Conservation (phyloP, 306 rosid genomes). For the Cucurbita argyrosperma region DNA sequence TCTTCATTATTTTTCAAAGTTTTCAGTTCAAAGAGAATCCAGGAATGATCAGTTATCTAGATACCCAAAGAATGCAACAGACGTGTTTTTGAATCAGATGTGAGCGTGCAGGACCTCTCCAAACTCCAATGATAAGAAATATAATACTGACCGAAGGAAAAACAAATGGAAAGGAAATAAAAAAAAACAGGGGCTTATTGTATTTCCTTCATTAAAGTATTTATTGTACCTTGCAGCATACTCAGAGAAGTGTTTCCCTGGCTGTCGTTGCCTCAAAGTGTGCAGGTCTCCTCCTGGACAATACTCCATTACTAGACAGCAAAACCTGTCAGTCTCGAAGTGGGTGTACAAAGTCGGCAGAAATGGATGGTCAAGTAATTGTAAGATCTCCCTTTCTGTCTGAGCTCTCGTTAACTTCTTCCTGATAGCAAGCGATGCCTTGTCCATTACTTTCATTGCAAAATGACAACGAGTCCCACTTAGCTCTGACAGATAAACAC, state of each 20-base stretch:
- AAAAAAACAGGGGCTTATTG: background rate
- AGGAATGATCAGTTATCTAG: background rate
- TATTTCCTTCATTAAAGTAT: background rate
- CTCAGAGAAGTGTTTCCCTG: constrained; percentile 95
- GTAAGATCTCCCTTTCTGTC: constrained; percentile 93
- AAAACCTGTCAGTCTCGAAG: constrained; percentile 93
- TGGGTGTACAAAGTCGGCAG: constrained; percentile 92
- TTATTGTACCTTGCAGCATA: constrained; percentile 88
- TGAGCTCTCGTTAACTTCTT: constrained; percentile 94
- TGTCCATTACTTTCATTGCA: constrained; percentile 99
- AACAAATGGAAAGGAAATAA: too few species aligned
- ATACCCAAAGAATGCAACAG: background rate
- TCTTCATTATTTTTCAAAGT: background rate
- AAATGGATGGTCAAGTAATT: constrained; percentile 96
- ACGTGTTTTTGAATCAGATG: background rate
- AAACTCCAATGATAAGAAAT: background rate
- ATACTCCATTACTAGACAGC: constrained; percentile 96
- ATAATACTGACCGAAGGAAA: background rate
- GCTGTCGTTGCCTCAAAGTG: constrained; percentile 96
- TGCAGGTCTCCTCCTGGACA: constrained; percentile 99
- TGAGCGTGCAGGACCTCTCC: background rate
- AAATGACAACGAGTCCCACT: constrained; percentile 89
- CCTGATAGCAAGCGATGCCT: constrained; percentile 88
- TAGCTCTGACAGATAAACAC: constrained; percentile 94
- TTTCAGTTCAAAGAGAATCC: background rate